Conservation (phyloP, 768 basidiomycete genomes). For the Lentinula sp. region DNA sequence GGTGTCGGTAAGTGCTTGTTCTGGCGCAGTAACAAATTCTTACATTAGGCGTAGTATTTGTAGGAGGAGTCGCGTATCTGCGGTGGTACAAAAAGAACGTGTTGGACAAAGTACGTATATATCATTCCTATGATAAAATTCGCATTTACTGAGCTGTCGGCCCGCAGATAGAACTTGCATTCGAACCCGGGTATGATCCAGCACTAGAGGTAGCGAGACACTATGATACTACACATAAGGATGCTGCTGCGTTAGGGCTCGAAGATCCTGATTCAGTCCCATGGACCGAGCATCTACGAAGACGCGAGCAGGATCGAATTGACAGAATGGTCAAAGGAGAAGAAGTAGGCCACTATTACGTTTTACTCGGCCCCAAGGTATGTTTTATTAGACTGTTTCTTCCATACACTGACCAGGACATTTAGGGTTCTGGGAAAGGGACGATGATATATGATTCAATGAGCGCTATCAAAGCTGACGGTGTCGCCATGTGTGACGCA, state of each 20-base stretch:
- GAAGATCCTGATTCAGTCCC: constrained; percentile 28
- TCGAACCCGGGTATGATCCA: constrained; percentile 77
- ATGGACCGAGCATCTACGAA: constrained; percentile 58
- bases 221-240: constrained; percentile 26
- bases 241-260: constrained; percentile 19
- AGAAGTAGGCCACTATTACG: constrained; percentile 66
- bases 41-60: constrained; percentile 38
- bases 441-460: constrained; percentile 84
- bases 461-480: constrained; percentile 63
- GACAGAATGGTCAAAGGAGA: constrained; percentile 75
- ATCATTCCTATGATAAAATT: background rate
- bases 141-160: background rate
- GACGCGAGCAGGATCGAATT: constrained; percentile 70
- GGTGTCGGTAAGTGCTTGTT: constrained; percentile 40
- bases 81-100: constrained; percentile 82
- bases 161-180: constrained; percentile 68
- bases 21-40: constrained; percentile 3
- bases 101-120: constrained; percentile 57
- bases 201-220: constrained; percentile 66
- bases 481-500: constrained; percentile 74
- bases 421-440: constrained; percentile 73
- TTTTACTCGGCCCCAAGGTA: constrained; percentile 77
- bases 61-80: constrained; percentile 68
- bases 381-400: constrained; percentile 1
- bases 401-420: constrained; percentile 6